phyloP scores from a whole-genome alignment of 805 yeast genomes.

The Ogataea trehalophila region DNA sequence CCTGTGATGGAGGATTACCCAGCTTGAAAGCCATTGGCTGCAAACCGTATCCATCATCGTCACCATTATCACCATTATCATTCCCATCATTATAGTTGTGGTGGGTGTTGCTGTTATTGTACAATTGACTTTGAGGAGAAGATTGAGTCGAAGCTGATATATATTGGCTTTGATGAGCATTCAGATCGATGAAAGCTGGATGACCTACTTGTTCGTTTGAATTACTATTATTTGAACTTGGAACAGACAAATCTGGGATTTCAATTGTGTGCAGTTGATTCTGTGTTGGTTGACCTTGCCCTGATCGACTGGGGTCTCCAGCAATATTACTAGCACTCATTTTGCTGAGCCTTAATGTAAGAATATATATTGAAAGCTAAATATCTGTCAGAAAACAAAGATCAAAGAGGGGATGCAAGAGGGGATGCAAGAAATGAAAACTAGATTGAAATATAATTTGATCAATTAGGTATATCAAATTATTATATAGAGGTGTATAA shows the following conservation, averaged over 20 bases:
- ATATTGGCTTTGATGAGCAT: neutral
- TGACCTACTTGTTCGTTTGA: neutral
- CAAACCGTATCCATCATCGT: slow-evolving; percentile 18
- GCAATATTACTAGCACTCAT: too few relatives aligned
- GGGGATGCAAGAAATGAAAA: too few relatives aligned
- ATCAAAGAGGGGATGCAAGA: too few relatives aligned
- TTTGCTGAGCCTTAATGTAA: too few relatives aligned
- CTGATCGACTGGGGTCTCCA: too few relatives aligned
- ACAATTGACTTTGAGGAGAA: neutral
- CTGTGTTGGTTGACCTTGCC: too few relatives aligned
- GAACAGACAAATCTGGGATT: neutral
- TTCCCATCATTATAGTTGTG: neutral
- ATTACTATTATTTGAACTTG: neutral
- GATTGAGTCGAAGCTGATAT: neutral
- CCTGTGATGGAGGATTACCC: slow-evolving; percentile 17
- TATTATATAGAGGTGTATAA: too few relatives aligned
- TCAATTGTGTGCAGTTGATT: neutral
- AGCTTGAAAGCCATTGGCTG: slow-evolving; percentile 24
- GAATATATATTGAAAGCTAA: too few relatives aligned
- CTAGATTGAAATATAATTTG: too few relatives aligned
- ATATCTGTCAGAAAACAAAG: too few relatives aligned
- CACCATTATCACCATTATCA: neutral
- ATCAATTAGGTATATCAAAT: too few relatives aligned
- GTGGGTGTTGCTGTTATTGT: neutral
- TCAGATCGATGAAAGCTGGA: neutral